These are phyloP conservation scores for Alternaria arborescens DNA, from an alignment of 2,329 filamentous ascomycete genomes.

Conservation along the genomic window DNA sequence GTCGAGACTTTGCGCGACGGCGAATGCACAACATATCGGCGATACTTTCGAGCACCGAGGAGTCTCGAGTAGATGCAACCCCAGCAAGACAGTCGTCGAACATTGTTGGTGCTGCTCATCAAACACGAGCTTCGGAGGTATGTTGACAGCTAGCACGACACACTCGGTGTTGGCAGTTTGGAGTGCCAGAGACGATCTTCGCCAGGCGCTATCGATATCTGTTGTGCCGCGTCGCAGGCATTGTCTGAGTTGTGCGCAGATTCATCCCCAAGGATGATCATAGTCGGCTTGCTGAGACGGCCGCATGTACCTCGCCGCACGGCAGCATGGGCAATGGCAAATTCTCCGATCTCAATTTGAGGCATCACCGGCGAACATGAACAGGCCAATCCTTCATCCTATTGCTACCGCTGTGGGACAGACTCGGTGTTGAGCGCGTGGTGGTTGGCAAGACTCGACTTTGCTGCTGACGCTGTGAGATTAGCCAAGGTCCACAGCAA, in stretches of 20 bases:
- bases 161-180: background rate
- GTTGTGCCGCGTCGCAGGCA: background rate
- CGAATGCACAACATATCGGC: background rate
- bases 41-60: background rate
- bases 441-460: background rate
- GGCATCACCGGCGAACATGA: background rate
- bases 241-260: constrained; percentile 13
- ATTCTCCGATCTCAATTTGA: background rate
- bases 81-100: background rate
- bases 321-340: constrained; percentile 8
- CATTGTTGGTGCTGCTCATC: background rate
- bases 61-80: background rate
- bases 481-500: background rate
- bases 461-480: background rate
- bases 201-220: background rate
- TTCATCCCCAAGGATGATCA: constrained; percentile 16
- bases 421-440: background rate
- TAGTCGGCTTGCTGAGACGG: constrained; percentile 15
- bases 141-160: background rate
- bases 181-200: background rate
- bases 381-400: background rate
- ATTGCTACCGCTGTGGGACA: background rate
- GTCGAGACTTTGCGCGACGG: background rate
- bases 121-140: background rate
- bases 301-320: background rate